Evolutionary conservation across 2,329 filamentous ascomycete genomes (phyloP).

Genomic region (Dissoconium aciculare): DNA sequence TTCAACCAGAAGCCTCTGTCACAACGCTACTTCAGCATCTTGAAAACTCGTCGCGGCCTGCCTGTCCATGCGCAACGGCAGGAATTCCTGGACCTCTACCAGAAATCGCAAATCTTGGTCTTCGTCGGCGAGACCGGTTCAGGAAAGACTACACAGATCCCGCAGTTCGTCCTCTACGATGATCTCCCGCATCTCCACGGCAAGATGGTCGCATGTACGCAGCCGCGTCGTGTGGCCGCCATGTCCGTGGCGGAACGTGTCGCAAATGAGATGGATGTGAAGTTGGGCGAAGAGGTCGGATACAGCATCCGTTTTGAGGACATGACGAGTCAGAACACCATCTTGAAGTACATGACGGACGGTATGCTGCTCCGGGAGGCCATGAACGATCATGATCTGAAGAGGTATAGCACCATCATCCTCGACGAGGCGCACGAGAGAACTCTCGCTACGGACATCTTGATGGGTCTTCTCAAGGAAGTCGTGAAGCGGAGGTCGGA

Average conservation of each 20-base stretch:
- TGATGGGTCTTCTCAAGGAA: slow-evolving; percentile 93
- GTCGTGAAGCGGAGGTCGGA: slow-evolving; percentile 68
- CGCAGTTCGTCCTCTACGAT: slow-evolving; percentile 94
- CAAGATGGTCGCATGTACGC: slow-evolving; percentile 93
- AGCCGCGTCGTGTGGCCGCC: slow-evolving; percentile 91
- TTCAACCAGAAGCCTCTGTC: slow-evolving; percentile 70
- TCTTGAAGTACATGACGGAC: slow-evolving; percentile 99
- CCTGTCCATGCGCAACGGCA: slow-evolving; percentile 84
- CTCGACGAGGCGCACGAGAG: slow-evolving; percentile 97
- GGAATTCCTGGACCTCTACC: slow-evolving; percentile 87
- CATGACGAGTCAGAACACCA: slow-evolving; percentile 71
- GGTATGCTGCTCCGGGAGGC: slow-evolving; percentile 95
- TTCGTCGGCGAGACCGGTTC: slow-evolving; percentile 99
- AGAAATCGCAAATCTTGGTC: slow-evolving; percentile 86
- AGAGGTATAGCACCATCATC: slow-evolving; percentile 92
- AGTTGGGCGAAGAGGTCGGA: slow-evolving; percentile 83
- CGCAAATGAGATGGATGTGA: slow-evolving; percentile 88
- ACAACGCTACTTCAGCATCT: slow-evolving; percentile 74
- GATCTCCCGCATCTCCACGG: slow-evolving; percentile 73
- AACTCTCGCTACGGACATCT: slow-evolving; percentile 88
- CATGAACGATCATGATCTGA: slow-evolving; percentile 86
- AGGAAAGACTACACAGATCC: slow-evolving; percentile 97
- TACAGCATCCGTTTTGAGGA: slow-evolving; percentile 99
- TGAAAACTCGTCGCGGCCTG: slow-evolving; percentile 67
- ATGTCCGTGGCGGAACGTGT: slow-evolving; percentile 99